Conservation (phyloP, 1,284 basidiomycete genomes). For the Bjerkandera adusta region DNA sequence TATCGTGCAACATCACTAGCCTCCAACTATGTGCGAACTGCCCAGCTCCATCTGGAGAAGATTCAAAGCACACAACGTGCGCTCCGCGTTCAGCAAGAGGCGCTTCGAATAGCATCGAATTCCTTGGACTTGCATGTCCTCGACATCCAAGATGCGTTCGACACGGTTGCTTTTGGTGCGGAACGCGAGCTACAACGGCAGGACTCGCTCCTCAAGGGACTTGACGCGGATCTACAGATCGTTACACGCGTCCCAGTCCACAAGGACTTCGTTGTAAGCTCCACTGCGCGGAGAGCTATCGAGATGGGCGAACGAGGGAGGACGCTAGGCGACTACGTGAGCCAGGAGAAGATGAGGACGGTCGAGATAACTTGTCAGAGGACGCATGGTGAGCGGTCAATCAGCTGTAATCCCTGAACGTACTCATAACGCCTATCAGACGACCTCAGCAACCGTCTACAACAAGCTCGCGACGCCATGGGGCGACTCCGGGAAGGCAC, state of each 20-base stretch:
- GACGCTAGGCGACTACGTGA: constrained; percentile 80
- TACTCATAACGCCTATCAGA: constrained; percentile 33
- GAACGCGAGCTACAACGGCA: constrained; percentile 65
- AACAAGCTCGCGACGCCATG: constrained; percentile 53
- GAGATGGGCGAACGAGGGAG: constrained; percentile 64
- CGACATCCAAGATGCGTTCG: constrained; percentile 66
- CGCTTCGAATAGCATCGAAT: constrained; percentile 63
- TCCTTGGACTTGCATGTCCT: constrained; percentile 71
- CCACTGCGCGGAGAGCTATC: constrained; percentile 58
- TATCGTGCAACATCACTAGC: constrained; percentile 65
- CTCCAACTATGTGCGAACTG: constrained; percentile 57
- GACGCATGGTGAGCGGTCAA: constrained; percentile 54
- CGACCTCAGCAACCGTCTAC: constrained; percentile 53
- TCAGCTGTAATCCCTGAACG: not conserved
- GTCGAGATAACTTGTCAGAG: constrained; percentile 73
- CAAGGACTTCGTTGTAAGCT: constrained; percentile 72
- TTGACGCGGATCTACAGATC: constrained; percentile 69
- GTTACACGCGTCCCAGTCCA: constrained; percentile 65
- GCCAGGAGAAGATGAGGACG: constrained; percentile 72
- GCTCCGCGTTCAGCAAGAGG: constrained; percentile 61
- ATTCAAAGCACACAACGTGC: constrained; percentile 48
- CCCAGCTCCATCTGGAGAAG: constrained; percentile 60
- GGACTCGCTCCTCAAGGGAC: constrained; percentile 50
- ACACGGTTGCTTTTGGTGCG: constrained; percentile 53
- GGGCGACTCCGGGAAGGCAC: constrained; percentile 54